A percentile compares a stretch with the other conserved stretches of the same genome.
These are phyloP conservation scores for Leishmania amazonensis DNA, from an alignment of 208 protist genomes.

Conservation along the genomic window DNA sequence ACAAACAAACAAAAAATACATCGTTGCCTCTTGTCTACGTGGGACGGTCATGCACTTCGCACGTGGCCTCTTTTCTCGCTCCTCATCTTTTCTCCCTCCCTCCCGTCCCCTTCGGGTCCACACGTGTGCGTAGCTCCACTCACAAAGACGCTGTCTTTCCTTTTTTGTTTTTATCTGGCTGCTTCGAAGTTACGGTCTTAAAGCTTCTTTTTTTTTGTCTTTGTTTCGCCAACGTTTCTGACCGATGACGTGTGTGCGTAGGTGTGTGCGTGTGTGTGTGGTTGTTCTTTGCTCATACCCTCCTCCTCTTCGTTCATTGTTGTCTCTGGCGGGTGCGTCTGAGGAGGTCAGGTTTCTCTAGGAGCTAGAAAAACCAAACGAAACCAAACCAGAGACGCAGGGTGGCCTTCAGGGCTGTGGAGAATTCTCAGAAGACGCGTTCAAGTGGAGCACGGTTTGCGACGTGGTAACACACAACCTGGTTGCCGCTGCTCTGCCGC, in stretches of 20 bases:
- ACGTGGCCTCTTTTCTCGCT: not conserved
- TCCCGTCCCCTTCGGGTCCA: not conserved
- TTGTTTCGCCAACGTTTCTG: not conserved
- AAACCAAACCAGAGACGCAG: not conserved
- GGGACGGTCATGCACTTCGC: not conserved
- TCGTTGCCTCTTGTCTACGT: not conserved
- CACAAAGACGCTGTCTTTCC: constrained; percentile 4
- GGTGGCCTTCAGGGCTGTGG: not conserved
- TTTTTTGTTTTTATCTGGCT: not conserved
- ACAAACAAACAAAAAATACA: not conserved
- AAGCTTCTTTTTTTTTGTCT: not conserved
- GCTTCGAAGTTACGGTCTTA: not conserved
- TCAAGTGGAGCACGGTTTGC: not conserved
- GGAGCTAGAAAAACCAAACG: not conserved
- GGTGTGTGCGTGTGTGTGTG: not conserved
- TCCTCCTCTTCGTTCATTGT: not conserved
- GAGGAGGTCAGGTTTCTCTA: not conserved
- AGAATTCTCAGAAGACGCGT: not conserved
- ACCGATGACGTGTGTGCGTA: not conserved
- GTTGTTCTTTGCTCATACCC: not conserved
- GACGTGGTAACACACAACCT: not conserved
- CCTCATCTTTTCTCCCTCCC: not conserved
- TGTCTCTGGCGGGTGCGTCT: not conserved
- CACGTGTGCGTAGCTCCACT: not conserved
- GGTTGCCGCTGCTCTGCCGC: not conserved